Base-by-base conservation (phyloP, 768 basidiomycete species). In the Lentinula aciculospora region DNA sequence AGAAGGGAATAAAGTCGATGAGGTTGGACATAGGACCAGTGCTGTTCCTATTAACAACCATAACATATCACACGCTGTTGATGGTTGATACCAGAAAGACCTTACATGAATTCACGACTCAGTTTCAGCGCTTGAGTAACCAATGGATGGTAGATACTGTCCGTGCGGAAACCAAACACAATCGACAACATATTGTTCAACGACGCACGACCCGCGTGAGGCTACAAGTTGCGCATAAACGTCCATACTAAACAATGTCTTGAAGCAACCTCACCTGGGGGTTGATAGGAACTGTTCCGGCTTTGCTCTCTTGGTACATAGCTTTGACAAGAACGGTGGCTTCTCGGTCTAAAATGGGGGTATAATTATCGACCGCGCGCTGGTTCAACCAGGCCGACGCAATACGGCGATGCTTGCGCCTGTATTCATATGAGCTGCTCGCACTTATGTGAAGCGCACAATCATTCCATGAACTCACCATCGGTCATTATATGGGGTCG, bases 401-500 rank as follows among this genome's bases (percentile, higher is more conserved):
- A 36, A 68, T 51, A 27, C 60, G 47, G 3, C 67, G 67, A 44
- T 68, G 67, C 27, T 61, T 58, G 32, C 62, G 54, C 64, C 64
- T 65, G 29, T 4, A 40, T 23, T 19, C 46, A 50, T 15, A 27
- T 45, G 6, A 44, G 5, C 12, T 53, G 21, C 4, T 25, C n/a
- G 2, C 27, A 6, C 27, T 36, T 19, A 4, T 3, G n/a, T 12
- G 61, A 50, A 15, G 15, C 19, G 12, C 17, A 8, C 8, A 2
- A 8, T 28, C 15, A 27, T 2, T 2, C 23, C 25, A 23, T 17
- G 27, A 32, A 48, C 53, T 34, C 57, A 70, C 72, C 73, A 72
- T 60, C 44, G 67, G 23, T 72, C 67, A 23, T 64, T 64, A 49
- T 74, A 75, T n/a, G 51, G 51, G 5, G 72, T 64, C 13, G 69